phyloP scores from a whole-genome alignment of 2,329 filamentous ascomycete species.

The Furcasterigmium sp. region DNA sequence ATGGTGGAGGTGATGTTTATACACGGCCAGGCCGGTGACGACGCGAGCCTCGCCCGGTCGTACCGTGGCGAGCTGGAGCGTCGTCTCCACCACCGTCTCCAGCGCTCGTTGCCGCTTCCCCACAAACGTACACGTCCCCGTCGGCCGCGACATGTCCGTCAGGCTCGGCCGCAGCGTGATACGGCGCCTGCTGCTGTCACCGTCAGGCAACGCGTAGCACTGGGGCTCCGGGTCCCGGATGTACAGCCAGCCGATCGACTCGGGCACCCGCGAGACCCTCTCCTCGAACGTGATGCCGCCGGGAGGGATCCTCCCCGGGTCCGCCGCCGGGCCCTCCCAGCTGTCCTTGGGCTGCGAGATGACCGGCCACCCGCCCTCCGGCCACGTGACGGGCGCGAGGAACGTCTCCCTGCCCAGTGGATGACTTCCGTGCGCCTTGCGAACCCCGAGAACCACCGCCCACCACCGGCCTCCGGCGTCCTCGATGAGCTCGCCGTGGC shows the following conservation, averaged over 20 bases:
- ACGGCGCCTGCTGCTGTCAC: not conserved
- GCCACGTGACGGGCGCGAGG: slow-evolving; percentile 31
- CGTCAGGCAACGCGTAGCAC: not conserved
- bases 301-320: not conserved
- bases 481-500: slow-evolving; percentile 51
- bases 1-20: not conserved
- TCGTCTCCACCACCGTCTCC: not conserved
- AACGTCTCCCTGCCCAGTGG: slow-evolving; percentile 34
- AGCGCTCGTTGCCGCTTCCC: not conserved
- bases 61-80: not conserved
- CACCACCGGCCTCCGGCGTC: slow-evolving; percentile 35
- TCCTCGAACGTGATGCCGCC: not conserved
- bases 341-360: not conserved
- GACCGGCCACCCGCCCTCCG: slow-evolving; percentile 8
- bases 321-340: not conserved
- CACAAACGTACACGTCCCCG: not conserved
- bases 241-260: not conserved
- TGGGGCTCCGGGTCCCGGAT: not conserved
- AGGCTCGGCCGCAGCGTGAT: not conserved
- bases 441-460: slow-evolving; percentile 29
- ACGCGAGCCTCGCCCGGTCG: not conserved
- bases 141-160: not conserved
- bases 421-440: slow-evolving; percentile 21
- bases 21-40: not conserved
- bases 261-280: not conserved